phyloP scores from a whole-genome alignment of 441 rosid genomes.

The Theobroma grandiflorum region DNA sequence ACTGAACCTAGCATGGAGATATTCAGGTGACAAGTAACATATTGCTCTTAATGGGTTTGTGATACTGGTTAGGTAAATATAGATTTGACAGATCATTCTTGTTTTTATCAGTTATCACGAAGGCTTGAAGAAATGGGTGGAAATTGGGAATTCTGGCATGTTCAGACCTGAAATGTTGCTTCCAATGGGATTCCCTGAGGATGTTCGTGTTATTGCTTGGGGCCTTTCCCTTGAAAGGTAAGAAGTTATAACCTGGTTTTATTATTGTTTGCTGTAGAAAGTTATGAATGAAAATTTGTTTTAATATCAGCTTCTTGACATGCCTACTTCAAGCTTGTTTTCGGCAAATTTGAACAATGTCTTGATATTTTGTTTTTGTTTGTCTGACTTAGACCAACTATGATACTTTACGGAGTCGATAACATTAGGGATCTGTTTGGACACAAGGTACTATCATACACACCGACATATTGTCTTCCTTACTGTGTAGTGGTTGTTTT shows the following conservation, averaged over 20 bases:
- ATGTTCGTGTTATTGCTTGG: constrained; percentile 90
- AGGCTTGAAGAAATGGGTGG: constrained; percentile 88
- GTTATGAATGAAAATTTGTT: background rate
- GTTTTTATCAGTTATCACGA: constrained; percentile 74
- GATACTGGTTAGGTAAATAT: background rate
- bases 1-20: constrained; percentile 99
- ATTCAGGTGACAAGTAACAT: constrained; percentile 64
- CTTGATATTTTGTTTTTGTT: constrained; percentile 23
- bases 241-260: constrained; percentile 1
- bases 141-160: constrained; percentile 97
- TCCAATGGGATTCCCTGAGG: constrained; percentile 97
- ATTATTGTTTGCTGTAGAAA: background rate
- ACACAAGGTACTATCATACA: constrained; percentile 67
- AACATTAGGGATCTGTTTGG: constrained; percentile 95
- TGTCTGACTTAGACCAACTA: constrained; percentile 75
- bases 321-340: background rate
- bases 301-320: background rate
- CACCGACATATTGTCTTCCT: background rate
- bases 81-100: constrained; percentile 21
- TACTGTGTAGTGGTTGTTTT: background rate
- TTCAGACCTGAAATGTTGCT: constrained; percentile 95
- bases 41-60: background rate
- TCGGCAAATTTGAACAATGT: background rate
- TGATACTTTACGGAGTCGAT: constrained; percentile 80
- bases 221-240: constrained; percentile 98